Conservation (phyloP, 306 rosid species). For the Gillenia trifoliata region DNA sequence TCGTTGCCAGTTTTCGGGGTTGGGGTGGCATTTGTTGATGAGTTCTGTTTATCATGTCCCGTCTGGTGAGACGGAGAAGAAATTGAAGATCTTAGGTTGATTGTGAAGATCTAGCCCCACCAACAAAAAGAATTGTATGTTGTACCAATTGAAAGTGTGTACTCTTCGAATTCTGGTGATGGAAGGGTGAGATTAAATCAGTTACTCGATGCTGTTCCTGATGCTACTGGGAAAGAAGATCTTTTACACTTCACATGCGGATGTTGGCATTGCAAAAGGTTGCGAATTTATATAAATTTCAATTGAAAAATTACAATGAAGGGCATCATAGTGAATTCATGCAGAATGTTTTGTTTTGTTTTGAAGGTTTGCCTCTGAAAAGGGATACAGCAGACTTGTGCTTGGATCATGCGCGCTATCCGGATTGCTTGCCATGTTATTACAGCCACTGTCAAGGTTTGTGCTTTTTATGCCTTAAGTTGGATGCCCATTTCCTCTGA, state of each 20-base stretch:
- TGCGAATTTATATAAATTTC: slow-evolving; percentile 13
- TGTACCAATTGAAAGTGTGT: too few species aligned
- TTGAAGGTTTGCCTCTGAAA: slow-evolving; percentile 57
- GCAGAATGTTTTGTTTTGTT: neutral
- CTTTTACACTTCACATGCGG: slow-evolving; percentile 54
- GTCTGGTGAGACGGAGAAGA: too few species aligned
- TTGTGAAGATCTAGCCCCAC: too few species aligned
- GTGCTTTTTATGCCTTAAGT: neutral
- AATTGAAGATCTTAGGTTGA: too few species aligned
- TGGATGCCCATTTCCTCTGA: neutral
- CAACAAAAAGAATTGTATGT: too few species aligned
- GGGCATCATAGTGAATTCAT: too few species aligned
- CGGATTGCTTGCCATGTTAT: slow-evolving; percentile 83
- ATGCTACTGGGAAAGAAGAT: slow-evolving; percentile 91
- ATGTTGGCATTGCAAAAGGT: slow-evolving; percentile 88
- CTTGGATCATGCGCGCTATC: slow-evolving; percentile 81
- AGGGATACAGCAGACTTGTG: slow-evolving; percentile 73
- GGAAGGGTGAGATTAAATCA: slow-evolving; percentile 38
- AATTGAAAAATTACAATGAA: neutral
- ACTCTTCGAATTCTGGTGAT: too few species aligned
- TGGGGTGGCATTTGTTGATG: too few species aligned
- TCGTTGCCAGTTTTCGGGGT: too few species aligned
- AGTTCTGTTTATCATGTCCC: too few species aligned
- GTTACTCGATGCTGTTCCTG: slow-evolving; percentile 44
- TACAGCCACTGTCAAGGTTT: slow-evolving; percentile 83